Base-by-base conservation (phyloP, 2,329 filamentous ascomycete genomes). In the Hirsutella thompsonii region DNA sequence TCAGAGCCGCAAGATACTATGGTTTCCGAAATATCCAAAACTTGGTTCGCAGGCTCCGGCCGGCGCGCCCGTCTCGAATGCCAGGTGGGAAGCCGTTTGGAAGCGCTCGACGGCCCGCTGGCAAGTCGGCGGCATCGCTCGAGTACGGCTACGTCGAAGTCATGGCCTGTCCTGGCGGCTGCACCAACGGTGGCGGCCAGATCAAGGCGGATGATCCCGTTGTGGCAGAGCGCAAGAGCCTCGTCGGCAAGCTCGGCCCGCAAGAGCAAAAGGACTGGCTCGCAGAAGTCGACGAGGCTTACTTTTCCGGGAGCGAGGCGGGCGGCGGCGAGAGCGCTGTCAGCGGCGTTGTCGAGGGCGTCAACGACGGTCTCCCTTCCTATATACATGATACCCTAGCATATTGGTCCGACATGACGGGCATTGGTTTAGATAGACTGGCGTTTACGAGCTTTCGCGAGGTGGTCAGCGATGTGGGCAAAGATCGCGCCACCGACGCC, bases 1-100 rank as follows among this genome's bases (percentile, higher is more conserved):
- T 93, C 64, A 84, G 78, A 56, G 83, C 86, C 18, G 90, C 90
- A 4, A 79, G 92, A 39, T 98, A 90, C 61, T 98, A 98, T 58
- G 92, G 92, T 5, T 98, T 98, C 69, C 76, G 92, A 40, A 98
- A 98, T 55, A 98, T 98, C 47, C 92, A 96, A 60, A 98, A 98
- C 55, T 75, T 98, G 5, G 92, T 98, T 14, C 79, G 92, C n/a
- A 80, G 82, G 46, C 64, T 98, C 37, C 94, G 93, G 58, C 92
- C 92, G 1, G 76, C 82, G 1, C 79, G 76, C 43, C 69, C 75
- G 5, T 90, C 84, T 35, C 77, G 84, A 42, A 81, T 94, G 67
- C 86, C 88, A 1, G 88, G 87, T 1, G 84, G 79, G 2, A 81
- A 70, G 46, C 70, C 73, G 0, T 69, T 74, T 36, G 74, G 70